Evolutionary conservation across 257 asterid species (phyloP).

Genomic region (Solanum gracilifrons): DNA sequence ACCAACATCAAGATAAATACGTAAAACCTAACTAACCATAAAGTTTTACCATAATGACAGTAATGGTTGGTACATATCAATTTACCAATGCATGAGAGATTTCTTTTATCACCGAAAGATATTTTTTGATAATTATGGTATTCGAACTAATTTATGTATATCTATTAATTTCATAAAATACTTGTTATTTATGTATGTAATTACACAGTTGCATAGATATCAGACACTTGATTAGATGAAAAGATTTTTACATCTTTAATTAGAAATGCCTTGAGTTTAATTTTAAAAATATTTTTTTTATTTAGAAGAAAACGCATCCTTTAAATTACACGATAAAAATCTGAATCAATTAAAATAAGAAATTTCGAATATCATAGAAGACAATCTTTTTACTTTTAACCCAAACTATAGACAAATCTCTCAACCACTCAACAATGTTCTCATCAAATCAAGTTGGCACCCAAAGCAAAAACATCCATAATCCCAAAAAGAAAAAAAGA

Average conservation of each 20-base stretch:
- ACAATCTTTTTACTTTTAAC: not conserved
- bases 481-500: not conserved
- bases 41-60: not conserved
- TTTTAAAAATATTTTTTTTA: not conserved
- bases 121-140: not conserved
- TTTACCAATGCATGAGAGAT: not conserved
- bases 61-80: not conserved
- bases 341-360: not conserved
- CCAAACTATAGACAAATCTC: not conserved
- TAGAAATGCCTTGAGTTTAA: not conserved
- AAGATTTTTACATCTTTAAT: not conserved
- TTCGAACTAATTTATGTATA: not conserved
- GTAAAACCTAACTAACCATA: not conserved
- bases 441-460: not conserved
- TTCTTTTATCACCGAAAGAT: not conserved
- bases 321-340: not conserved
- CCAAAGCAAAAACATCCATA: not conserved
- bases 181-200: not conserved
- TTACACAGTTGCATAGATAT: not conserved
- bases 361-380: not conserved
- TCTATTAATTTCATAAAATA: not conserved
- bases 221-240: not conserved
- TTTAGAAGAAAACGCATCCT: rapidly evolving
- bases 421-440: not conserved
- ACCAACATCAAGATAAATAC: not conserved